A percentile compares a stretch with the other conserved stretches of the same genome.
These are phyloP conservation scores for Nakaseomyces bracarensis DNA, from an alignment of 1,139 yeast species.

Conservation along the genomic window DNA sequence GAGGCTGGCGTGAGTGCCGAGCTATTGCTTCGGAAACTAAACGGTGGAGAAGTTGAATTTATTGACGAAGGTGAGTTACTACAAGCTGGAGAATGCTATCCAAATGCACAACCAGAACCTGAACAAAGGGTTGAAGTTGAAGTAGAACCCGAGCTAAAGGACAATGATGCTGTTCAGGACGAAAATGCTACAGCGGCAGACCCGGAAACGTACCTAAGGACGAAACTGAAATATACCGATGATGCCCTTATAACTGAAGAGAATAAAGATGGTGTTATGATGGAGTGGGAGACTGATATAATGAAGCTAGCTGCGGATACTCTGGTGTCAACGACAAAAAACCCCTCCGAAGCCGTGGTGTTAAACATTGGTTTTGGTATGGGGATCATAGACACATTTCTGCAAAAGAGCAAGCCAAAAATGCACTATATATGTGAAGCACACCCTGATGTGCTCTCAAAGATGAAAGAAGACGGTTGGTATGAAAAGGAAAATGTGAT, in stretches of 20 bases:
- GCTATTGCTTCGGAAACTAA: constrained; percentile 62
- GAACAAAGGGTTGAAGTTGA: no score
- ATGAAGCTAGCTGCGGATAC: constrained; percentile 77
- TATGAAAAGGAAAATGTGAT: constrained; percentile 63
- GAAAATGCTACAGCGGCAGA: constrained; percentile 53
- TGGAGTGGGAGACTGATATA: constrained; percentile 87
- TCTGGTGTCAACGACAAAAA: constrained; percentile 45
- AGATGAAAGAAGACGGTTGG: constrained; percentile 76
- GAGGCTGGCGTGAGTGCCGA: constrained; percentile 92
- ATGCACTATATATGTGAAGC: constrained; percentile 87
- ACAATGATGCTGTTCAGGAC: constrained; percentile 7
- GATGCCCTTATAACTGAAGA: constrained; percentile 65
- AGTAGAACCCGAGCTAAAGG: no score
- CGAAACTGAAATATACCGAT: constrained; percentile 62
- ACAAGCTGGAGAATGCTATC: constrained; percentile 15
- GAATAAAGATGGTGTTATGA: constrained; percentile 87
- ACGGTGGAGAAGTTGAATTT: constrained; percentile 49
- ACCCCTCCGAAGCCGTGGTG: constrained; percentile 42
- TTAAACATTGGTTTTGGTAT: constrained; percentile 91
- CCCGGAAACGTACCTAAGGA: constrained; percentile 55
- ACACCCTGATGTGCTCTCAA: constrained; percentile 78
- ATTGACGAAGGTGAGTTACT: constrained; percentile 25
- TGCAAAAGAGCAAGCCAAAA: constrained; percentile 52
- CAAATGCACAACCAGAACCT: constrained; percentile 17
- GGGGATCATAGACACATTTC: constrained; percentile 86